phyloP scores from a whole-genome alignment of 2,329 filamentous ascomycete species.

The Botrytis medusae region DNA sequence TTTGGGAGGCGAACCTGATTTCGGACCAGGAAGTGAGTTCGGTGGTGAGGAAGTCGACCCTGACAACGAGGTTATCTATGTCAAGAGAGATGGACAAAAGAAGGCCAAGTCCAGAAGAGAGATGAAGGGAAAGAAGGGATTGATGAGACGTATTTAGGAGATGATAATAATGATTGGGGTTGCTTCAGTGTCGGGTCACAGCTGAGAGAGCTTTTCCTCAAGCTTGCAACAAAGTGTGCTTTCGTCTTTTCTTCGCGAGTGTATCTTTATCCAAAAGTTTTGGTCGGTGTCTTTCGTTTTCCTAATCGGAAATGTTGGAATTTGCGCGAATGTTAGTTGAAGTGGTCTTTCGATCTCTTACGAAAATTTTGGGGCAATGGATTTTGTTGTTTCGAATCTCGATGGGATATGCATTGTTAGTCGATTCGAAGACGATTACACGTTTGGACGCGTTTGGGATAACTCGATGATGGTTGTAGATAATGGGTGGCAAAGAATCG shows the following conservation, averaged over 20 bases:
- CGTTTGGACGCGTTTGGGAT: background rate
- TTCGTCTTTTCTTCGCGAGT: background rate
- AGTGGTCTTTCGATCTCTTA: background rate
- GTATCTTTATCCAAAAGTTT: slow-evolving; percentile 15
- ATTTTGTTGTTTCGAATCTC: background rate
- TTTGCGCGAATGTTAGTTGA: background rate
- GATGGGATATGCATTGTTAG: background rate
- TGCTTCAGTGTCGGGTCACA: background rate
- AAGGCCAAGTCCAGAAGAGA: slow-evolving; percentile 3
- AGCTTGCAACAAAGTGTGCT: background rate
- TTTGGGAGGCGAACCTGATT: slow-evolving; percentile 63
- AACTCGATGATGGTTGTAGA: background rate
- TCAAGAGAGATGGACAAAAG: slow-evolving; percentile 15
- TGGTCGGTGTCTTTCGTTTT: background rate
- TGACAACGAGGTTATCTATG: background rate
- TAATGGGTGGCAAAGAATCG: background rate
- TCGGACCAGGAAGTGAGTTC: slow-evolving; percentile 47
- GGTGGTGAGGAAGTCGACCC: slow-evolving; percentile 3
- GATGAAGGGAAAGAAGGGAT: slow-evolving; percentile 21
- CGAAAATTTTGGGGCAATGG: no score
- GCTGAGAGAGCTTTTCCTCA: background rate
- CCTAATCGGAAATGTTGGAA: no score
- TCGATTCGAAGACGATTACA: no score
- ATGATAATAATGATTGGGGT: background rate
- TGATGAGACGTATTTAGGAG: slow-evolving; percentile 9